phyloP scores from a whole-genome alignment of 139 green algal genomes.

The Deuterostichococcus epilithicus region DNA sequence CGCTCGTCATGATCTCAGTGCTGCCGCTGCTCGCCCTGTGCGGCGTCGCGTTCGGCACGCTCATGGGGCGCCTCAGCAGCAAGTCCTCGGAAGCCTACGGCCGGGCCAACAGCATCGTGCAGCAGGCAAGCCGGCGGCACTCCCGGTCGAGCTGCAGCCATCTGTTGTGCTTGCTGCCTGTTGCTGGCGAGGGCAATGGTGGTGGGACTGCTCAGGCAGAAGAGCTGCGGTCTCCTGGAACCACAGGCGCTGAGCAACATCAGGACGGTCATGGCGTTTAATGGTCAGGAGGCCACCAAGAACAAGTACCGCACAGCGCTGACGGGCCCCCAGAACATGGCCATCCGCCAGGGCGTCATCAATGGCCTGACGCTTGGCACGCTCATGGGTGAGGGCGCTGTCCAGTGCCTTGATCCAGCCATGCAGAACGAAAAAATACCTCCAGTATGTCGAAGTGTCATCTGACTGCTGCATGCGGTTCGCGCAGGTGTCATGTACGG shows the following conservation, averaged over 20 bases:
- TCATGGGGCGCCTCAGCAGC: constrained; percentile 16
- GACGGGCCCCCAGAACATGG: constrained; percentile 8
- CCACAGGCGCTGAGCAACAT: constrained; percentile 52
- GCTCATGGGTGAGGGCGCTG: constrained; percentile 37
- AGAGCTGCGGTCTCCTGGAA: not conserved
- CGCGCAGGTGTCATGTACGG: constrained; percentile 17
- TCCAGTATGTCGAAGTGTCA: not conserved
- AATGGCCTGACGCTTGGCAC: constrained; percentile 38
- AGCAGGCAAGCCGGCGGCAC: constrained; percentile 37
- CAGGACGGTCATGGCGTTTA: constrained; percentile 71
- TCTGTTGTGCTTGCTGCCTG: too few species aligned
- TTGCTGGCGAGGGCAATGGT: too few species aligned
- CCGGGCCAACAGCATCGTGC: constrained; percentile 57
- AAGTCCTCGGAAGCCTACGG: constrained; percentile 18
- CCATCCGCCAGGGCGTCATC: constrained; percentile 31
- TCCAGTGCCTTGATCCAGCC: constrained; percentile 30
- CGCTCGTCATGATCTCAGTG: constrained; percentile 71
- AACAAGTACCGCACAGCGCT: constrained; percentile 39
- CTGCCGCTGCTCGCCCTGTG: constrained; percentile 56
- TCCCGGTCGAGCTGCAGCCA: not conserved
- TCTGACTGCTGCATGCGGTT: not conserved
- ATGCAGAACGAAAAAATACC: too few species aligned
- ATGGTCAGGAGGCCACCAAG: constrained; percentile 43
- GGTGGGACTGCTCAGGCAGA: too few species aligned
- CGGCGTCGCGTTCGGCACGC: constrained; percentile 44